phyloP scores from a whole-genome alignment of 208 protist genomes.

The Angomonas deanei region DNA sequence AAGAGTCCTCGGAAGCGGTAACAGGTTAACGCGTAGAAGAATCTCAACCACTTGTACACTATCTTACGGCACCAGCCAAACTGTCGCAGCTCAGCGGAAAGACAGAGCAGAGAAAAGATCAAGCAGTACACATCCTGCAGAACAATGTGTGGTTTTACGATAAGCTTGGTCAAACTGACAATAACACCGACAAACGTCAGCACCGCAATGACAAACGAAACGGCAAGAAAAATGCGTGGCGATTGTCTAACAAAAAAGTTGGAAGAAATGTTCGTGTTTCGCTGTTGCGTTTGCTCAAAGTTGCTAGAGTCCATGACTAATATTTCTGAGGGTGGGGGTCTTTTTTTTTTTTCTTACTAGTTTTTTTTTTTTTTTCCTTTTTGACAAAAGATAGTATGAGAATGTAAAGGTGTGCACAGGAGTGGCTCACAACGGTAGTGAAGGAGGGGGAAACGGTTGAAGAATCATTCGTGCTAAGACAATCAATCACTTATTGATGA shows the following conservation, averaged over 20 bases:
- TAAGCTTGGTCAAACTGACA: constrained; percentile 25
- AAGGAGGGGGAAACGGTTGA: too few species aligned
- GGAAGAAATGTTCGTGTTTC: neutral
- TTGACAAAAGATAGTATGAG: too few species aligned
- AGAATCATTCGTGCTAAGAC: too few species aligned
- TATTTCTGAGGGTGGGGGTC: too few species aligned
- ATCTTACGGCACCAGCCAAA: constrained; percentile 35
- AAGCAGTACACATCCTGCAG: constrained; percentile 61
- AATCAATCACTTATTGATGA: too few species aligned
- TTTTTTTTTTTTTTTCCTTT: too few species aligned
- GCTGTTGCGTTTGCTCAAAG: neutral
- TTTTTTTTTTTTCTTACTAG: too few species aligned
- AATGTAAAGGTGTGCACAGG: too few species aligned
- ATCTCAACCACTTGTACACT: constrained; percentile 60
- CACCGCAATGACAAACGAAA: constrained; percentile 21
- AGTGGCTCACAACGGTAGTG: too few species aligned
- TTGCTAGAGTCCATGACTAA: neutral
- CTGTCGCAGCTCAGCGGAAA: constrained; percentile 69
- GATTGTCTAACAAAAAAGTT: constrained; percentile 42
- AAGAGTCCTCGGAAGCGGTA: constrained; percentile 58
- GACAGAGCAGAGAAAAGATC: constrained; percentile 52
- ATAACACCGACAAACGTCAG: constrained; percentile 40
- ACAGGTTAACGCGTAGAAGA: constrained; percentile 70
- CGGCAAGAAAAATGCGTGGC: constrained; percentile 40
- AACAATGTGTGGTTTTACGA: constrained; percentile 10